Conservation (phyloP, 2,329 filamentous ascomycete species). For the Fusarium bulbicola region DNA sequence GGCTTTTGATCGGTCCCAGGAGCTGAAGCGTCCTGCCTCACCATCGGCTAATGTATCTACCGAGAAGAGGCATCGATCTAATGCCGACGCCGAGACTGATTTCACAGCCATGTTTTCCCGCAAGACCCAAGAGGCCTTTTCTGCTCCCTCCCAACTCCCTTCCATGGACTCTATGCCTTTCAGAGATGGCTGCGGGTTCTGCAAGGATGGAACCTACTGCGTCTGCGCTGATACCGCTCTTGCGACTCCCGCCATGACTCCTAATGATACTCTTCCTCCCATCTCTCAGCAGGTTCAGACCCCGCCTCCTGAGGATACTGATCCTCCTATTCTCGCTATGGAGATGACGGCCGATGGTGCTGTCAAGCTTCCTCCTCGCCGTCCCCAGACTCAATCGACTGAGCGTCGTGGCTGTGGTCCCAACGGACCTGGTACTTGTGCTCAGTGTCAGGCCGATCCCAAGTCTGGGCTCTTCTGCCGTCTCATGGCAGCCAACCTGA, state of each 20-base stretch:
- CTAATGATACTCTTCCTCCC: slow-evolving; percentile 52
- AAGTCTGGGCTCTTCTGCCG: slow-evolving; percentile 86
- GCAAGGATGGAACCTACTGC: slow-evolving; percentile 82
- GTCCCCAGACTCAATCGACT: slow-evolving; percentile 45
- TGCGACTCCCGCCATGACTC: slow-evolving; percentile 52
- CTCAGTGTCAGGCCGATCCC: slow-evolving; percentile 80
- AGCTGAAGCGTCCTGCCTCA: slow-evolving; percentile 61
- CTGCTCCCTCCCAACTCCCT: slow-evolving; percentile 49
- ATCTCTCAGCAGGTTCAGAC: slow-evolving; percentile 62
- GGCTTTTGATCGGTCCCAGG: slow-evolving; percentile 47
- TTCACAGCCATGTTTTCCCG: slow-evolving; percentile 74
- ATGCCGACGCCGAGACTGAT: slow-evolving; percentile 72
- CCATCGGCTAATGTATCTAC: slow-evolving; percentile 52
- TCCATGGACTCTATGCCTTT: slow-evolving; percentile 53
- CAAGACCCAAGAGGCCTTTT: slow-evolving; percentile 47
- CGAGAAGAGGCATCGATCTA: slow-evolving; percentile 65
- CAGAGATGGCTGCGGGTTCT: slow-evolving; percentile 82
- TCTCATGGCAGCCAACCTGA: slow-evolving; percentile 74
- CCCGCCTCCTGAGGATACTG: slow-evolving; percentile 69
- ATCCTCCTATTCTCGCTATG: slow-evolving; percentile 62
- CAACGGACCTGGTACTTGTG: slow-evolving; percentile 80
- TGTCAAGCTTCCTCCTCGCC: slow-evolving; percentile 65
- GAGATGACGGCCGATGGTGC: slow-evolving; percentile 69
- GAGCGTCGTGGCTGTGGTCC: slow-evolving; percentile 61
- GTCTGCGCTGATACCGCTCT: slow-evolving; percentile 75